phyloP scores from a whole-genome alignment of 208 protist genomes.

The Trypanosoma theileri region DNA sequence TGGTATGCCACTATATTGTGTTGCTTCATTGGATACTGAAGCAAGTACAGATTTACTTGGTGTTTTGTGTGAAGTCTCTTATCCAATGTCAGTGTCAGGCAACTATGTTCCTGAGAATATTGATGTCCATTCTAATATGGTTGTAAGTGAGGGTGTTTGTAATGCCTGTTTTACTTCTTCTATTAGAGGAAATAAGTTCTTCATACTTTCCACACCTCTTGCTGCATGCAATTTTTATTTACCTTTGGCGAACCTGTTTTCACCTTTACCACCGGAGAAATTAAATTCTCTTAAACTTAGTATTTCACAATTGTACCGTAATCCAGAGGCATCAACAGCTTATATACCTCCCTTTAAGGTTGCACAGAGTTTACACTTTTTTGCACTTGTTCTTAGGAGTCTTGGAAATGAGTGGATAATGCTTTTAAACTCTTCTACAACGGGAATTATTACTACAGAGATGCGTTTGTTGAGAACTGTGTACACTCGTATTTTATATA shows the following conservation, averaged over 20 bases:
- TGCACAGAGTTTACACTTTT: constrained; percentile 18
- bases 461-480: background rate
- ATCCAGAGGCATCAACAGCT: constrained; percentile 34
- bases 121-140: background rate
- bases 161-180: constrained; percentile 1
- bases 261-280: background rate
- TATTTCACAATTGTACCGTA: constrained; percentile 30
- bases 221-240: constrained; percentile 8
- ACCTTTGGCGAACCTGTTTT: background rate
- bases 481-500: background rate
- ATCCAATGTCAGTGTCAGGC: background rate
- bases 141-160: constrained; percentile 15
- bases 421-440: background rate
- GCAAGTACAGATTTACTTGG: background rate
- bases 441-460: background rate
- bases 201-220: constrained; percentile 8
- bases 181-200: constrained; percentile 7
- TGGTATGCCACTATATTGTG: constrained; percentile 12
- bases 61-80: constrained; percentile 13
- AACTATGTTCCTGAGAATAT: constrained; percentile 7
- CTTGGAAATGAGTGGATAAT: background rate
- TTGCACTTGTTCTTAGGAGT: constrained; percentile 21
- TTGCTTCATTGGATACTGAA: constrained; percentile 5
- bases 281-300: constrained; percentile 26
- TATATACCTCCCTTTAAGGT: constrained; percentile 36